Evolutionary conservation across 108 stramenopile genomes (phyloP), one percentile per base, ranked within the genome.

Genomic region (Stephanodiscus triporus): DNA sequence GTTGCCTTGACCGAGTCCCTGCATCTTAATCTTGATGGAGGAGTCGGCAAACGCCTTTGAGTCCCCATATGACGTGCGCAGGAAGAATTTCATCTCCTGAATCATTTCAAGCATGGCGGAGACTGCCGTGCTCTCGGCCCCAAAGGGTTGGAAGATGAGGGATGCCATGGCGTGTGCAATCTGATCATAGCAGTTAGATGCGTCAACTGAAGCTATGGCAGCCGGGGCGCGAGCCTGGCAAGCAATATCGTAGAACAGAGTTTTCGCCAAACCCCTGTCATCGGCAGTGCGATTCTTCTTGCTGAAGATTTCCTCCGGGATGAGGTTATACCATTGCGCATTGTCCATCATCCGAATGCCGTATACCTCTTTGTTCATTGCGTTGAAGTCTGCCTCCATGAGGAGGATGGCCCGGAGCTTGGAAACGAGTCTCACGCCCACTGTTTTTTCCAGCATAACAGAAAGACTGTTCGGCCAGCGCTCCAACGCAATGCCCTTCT

Each of bases 261-360:
- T 22, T 59, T 70, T 70, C 13, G 58, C 22, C 32, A 70, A 16
- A 24, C 43, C 7, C 13, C 69, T 58, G 37, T 70, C 71, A 22
- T 63, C 51, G 2, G 62, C 68, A 55, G 20, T 60, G 10, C 58
- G 43, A 7, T 48, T 45, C 34, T 30, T 0, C 49, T 72, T 56
- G 38, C 61, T 72, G 19, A 72, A 72, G 7, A 72, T 72, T 16
- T 72, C 71, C 5, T 62, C 71, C 11, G 70, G 42, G 59, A 72
- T 72, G 0, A 62, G 27, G 0, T 49, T 45, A 30, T 62, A 50
- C 1, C 16, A 36, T 32, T 59, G 38, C 6, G 34, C 70, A 36
- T 72, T 61, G 32, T 51, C 16, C 32, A 72, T 2, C 60, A 62
- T 62, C 34, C 70, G 37, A 17, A 27, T 17, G 4, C 70, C 60